A percentile compares a stretch with the other conserved stretches of the same genome.
These are phyloP conservation scores for Lojkania enalia DNA, from an alignment of 2,329 filamentous ascomycete genomes.

Conservation along the genomic window DNA sequence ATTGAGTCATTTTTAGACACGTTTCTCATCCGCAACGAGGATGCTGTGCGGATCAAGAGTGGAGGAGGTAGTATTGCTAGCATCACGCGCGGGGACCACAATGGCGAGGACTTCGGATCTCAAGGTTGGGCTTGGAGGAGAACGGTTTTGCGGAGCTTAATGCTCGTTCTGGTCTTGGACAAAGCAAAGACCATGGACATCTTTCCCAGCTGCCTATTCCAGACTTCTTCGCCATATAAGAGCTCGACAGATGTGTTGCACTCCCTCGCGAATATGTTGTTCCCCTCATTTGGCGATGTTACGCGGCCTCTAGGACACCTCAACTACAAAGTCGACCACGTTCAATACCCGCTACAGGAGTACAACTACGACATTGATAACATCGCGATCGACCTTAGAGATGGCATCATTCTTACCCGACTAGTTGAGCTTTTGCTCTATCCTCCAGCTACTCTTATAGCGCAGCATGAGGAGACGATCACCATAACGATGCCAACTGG, in stretches of 20 bases:
- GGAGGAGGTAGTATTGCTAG: slow-evolving; percentile 45
- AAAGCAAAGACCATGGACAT: slow-evolving; percentile 50
- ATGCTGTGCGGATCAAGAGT: slow-evolving; percentile 49
- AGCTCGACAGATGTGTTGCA: slow-evolving; percentile 59
- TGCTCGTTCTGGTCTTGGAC: slow-evolving; percentile 64
- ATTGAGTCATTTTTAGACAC: slow-evolving; percentile 59
- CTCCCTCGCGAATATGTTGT: slow-evolving; percentile 56
- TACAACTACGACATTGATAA: slow-evolving; percentile 62
- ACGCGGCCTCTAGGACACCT: slow-evolving; percentile 59
- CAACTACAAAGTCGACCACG: slow-evolving; percentile 58
- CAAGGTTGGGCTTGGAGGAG: slow-evolving; percentile 57
- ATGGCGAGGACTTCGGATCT: slow-evolving; percentile 46
- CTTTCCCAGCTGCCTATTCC: slow-evolving; percentile 54
- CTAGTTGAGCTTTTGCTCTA: slow-evolving; percentile 63
- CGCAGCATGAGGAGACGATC: slow-evolving; percentile 43
- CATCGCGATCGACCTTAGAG: slow-evolving; percentile 64
- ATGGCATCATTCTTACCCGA: slow-evolving; percentile 63
- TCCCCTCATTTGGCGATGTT: slow-evolving; percentile 63
- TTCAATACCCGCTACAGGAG: slow-evolving; percentile 62
- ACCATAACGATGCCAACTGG: slow-evolving; percentile 52
- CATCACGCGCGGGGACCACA: slow-evolving; percentile 39
- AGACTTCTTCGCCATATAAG: slow-evolving; percentile 56
- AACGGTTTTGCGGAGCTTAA: slow-evolving; percentile 60
- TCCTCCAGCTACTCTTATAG: slow-evolving; percentile 35
- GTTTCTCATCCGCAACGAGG: slow-evolving; percentile 63